Conservation (phyloP, 2,329 filamentous ascomycete genomes). For the Talaromyces atroroseus region DNA sequence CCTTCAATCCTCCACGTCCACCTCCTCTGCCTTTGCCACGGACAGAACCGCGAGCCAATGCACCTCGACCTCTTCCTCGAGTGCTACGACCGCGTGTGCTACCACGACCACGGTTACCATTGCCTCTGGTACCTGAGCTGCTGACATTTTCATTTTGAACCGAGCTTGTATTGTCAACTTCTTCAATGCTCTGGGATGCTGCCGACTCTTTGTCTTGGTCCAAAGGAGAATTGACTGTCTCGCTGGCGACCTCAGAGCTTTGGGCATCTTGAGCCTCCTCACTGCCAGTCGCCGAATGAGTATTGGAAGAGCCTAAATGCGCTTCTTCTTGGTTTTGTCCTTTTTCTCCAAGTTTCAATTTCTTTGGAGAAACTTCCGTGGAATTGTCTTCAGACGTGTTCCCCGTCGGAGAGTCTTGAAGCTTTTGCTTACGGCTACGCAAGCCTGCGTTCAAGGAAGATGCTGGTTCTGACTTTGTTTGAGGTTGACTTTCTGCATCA, state of each 20-base stretch:
- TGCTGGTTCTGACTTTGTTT: neutral
- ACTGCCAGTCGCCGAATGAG: neutral
- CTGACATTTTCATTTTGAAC: slow-evolving; percentile 16
- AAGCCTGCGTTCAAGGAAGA: neutral
- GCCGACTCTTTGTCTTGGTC: slow-evolving; percentile 13
- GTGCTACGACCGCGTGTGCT: slow-evolving; percentile 24
- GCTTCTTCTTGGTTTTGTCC: slow-evolving; percentile 19
- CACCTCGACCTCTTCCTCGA: slow-evolving; percentile 24
- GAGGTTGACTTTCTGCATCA: neutral
- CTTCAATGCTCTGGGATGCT: slow-evolving; percentile 21
- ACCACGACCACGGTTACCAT: slow-evolving; percentile 27
- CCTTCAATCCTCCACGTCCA: slow-evolving; percentile 22
- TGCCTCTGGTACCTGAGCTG: slow-evolving; percentile 21
- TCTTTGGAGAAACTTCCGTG: slow-evolving; percentile 19
- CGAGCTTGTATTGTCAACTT: slow-evolving; percentile 17
- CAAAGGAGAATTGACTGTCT: slow-evolving; percentile 14
- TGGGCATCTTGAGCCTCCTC: slow-evolving; percentile 18
- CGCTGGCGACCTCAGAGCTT: slow-evolving; percentile 16
- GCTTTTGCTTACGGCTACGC: slow-evolving; percentile 11
- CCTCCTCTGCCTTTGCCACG: slow-evolving; percentile 17
- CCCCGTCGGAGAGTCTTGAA: neutral
- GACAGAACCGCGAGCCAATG: slow-evolving; percentile 14
- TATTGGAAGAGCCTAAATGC: slow-evolving; percentile 14
- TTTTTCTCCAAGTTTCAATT: slow-evolving; percentile 27
- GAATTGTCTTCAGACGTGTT: neutral